Percentiles rank a stretch among this genome's conserved stretches.
Evolutionary conservation across 345 rosid genomes (phyloP).

Genomic region (Ceriops decandra): DNA sequence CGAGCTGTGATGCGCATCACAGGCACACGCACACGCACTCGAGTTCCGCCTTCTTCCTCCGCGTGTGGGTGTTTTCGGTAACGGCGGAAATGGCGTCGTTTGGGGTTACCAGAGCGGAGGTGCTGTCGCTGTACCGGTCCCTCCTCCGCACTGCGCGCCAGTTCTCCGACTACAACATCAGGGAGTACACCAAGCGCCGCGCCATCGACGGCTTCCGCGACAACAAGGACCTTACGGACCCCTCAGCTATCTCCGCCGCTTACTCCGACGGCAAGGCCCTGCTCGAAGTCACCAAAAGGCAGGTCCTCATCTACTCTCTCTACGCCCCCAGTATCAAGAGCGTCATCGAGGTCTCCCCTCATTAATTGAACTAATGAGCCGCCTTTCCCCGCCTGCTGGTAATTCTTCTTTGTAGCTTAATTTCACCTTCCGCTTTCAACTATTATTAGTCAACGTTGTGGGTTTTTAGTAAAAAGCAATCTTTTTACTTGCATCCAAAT

Average conservation of each 20-base stretch:
- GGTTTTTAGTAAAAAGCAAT: too few relatives aligned
- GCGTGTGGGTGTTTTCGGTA: not conserved
- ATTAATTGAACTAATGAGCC: not conserved
- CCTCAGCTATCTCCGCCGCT: constrained; percentile 42
- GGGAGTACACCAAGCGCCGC: constrained; percentile 81
- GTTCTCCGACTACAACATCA: constrained; percentile 68
- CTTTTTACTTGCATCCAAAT: too few relatives aligned
- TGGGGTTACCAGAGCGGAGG: constrained; percentile 32
- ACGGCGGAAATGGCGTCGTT: constrained; percentile 1
- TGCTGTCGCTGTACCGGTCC: constrained; percentile 54
- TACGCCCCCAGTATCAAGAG: constrained; percentile 72
- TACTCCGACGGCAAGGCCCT: constrained; percentile 54
- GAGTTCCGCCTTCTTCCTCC: too few relatives aligned
- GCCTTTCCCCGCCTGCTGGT: not conserved
- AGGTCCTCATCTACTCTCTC: constrained; percentile 56
- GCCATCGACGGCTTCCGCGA: constrained; percentile 62
- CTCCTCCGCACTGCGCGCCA: constrained; percentile 67
- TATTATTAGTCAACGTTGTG: too few relatives aligned
- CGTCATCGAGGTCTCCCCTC: constrained; percentile 56
- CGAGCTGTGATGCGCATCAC: too few relatives aligned
- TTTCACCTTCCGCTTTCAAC: not conserved
- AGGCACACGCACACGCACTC: too few relatives aligned
- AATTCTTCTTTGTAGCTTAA: not conserved
- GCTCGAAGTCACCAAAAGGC: constrained; percentile 69
- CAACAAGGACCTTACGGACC: constrained; percentile 46